Base-by-base conservation (phyloP, 2,329 filamentous ascomycete genomes). In the Penicillium sp. region DNA sequence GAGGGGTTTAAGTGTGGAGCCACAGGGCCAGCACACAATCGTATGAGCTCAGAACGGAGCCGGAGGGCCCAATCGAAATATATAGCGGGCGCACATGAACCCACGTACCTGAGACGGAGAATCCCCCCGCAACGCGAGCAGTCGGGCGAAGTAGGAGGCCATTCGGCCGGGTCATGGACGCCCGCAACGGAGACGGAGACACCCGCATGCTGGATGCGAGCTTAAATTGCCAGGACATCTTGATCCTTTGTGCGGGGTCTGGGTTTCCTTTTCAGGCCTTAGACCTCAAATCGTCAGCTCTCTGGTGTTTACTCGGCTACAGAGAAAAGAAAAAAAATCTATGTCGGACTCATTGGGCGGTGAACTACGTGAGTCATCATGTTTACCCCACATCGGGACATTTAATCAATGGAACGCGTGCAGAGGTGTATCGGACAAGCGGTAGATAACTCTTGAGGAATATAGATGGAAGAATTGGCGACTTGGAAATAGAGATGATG, bases 161-260 rank as follows among this genome's bases (percentile, higher is more conserved):
- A 50, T 58, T 66, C 56, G 62, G 55, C 63, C 64, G 66, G 63
- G 58, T 61, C 55, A 62, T 39, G 39, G 58, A 45, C 33, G 52
- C 56, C 57, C 63, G 57, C 35, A 63, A 53, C 65, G 65, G 62
- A 58, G 63, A 54, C 47, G 63, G 62, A 58, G 63, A 54, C 47
- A 62, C 59, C 64, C 65, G 65, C 58, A 61, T 45, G 40, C 51
- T 61, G 44, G 61, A 57, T 44, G 60, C 58, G 42, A 68, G 57
- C 52, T 59, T 64, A 55, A 59, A 53, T 60, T 64, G 64, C 63
- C 60, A 63, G 59, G 61, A 57, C 65, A 67, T 67, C 42, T 39
- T 53, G 37, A 39, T 48, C 32, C 49, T 37, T 33, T 38, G 31
- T 27, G 33, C 31, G 24, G 31, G 24, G 31, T 28, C 39, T 29